Conservation (phyloP, 179 eudicot species). For the Carnegiea gigantea region DNA sequence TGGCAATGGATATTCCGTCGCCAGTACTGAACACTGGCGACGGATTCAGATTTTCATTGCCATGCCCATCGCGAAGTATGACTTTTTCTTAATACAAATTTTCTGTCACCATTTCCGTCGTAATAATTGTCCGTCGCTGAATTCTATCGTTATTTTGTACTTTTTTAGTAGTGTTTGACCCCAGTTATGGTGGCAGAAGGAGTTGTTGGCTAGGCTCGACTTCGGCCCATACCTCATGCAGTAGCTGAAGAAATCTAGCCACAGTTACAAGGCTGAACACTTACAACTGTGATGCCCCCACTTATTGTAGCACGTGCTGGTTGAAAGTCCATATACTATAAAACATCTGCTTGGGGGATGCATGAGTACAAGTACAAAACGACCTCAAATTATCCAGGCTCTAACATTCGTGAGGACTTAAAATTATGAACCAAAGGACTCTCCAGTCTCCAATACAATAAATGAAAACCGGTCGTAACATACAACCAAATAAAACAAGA, state of each 20-base stretch:
- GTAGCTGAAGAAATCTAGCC: background rate
- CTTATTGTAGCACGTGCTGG: constrained; percentile 81
- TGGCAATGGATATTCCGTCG: too few species aligned
- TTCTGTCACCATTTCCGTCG: too few species aligned
- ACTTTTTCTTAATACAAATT: too few species aligned
- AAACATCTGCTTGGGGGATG: background rate
- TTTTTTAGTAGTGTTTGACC: too few species aligned
- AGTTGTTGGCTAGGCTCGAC: too few species aligned
- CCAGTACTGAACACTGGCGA: too few species aligned
- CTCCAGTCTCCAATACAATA: background rate
- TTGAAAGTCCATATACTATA: constrained; percentile 20
- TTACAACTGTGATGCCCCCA: constrained; percentile 78
- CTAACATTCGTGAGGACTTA: background rate
- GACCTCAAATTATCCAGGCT: background rate
- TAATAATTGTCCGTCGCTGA: too few species aligned
- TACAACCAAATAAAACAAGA: background rate
- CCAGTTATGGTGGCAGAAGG: too few species aligned
- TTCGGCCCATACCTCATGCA: background rate
- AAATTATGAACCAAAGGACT: background rate
- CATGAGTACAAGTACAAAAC: background rate
- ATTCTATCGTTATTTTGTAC: too few species aligned
- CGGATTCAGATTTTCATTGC: too few species aligned
- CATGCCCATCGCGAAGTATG: too few species aligned
- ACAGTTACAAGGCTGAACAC: constrained; percentile 27
- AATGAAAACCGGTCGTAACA: background rate